A percentile compares a stretch with the other conserved stretches of the same genome.
Conservation (phyloP, 352 stramenopile species). For the Lagenidium giganteum region DNA sequence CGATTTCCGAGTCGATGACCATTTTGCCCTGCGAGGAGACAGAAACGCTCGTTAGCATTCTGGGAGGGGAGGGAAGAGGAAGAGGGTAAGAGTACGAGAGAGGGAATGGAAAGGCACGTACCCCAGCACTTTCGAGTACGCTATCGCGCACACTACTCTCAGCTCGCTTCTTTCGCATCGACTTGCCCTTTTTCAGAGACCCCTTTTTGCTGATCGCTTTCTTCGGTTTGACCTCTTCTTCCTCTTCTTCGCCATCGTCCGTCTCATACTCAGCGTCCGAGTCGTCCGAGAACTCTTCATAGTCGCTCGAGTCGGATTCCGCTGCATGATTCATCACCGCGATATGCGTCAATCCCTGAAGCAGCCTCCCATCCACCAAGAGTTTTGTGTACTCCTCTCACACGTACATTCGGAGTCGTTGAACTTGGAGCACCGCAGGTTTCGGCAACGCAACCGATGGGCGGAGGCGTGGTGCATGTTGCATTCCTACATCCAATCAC, state of each 20-base stretch:
- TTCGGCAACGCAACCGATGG: conserved; percentile 69
- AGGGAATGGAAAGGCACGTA: not conserved
- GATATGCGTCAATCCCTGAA: not conserved
- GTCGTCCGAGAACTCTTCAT: conserved; percentile 35
- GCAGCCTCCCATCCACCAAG: not conserved
- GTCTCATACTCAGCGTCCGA: conserved; percentile 65
- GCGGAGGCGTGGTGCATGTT: conserved; percentile 72
- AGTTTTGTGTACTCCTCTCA: not conserved
- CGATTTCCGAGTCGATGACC: conserved; percentile 61
- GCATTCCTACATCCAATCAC: not conserved
- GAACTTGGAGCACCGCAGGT: conserved; percentile 78
- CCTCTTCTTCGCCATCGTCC: conserved; percentile 39
- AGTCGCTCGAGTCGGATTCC: conserved; percentile 57
- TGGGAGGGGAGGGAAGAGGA: too few relatives aligned
- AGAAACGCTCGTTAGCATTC: too few relatives aligned
- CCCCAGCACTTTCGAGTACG: conserved; percentile 1
- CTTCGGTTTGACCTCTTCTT: conserved; percentile 55
- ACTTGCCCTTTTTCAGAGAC: conserved; percentile 8
- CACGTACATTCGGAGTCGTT: conserved; percentile 74
- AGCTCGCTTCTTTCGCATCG: conserved; percentile 16
- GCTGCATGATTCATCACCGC: conserved; percentile 26
- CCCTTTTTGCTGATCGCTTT: conserved; percentile 30
- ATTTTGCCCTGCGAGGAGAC: conserved; percentile 29
- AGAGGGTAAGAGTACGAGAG: too few relatives aligned
- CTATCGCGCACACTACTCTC: conserved; percentile 5